Base-by-base conservation (phyloP, 345 rosid genomes). In the Citrus unshiu region DNA sequence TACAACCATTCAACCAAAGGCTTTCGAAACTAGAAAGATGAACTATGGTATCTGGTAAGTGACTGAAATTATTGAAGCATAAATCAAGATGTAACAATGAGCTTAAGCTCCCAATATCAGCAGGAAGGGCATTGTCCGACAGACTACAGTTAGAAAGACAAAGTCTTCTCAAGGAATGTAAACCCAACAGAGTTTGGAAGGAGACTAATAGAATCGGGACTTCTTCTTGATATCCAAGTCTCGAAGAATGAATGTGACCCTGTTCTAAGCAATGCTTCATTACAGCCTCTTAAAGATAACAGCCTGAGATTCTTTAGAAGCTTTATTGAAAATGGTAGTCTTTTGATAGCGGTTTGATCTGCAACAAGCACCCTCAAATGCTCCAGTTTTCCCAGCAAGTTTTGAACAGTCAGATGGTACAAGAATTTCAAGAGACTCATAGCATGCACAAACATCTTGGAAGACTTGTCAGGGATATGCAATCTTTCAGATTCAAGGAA, bases 91-190 rank as follows among this genome's bases (percentile, higher is more conserved):
- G 16, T 51, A 9, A 22, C 24, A 77, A 58, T 9, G 79, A 35
- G 21, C 40, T 43, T 64, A 73, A 65, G 66, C 70, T 66, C 64
- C 76, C 24, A 19, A 79, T 21, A 16, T 67, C 68, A 10, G 63
- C 40, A 0, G 74, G 80, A 32, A 78, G 57, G 37, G 72, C 46
- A 39, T 39, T 75, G 40, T 79, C 77, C 2, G 79, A 69, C 12
- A 75, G 56, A 39, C 70, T 75, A 81, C 82, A 75, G 39, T 73
- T 40, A 7, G 72, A 78, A 72, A 83, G 75, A 66, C 73, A 62
- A 10, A 81, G 70, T 3, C 32, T n/a, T 66, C 30, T 66, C 46
- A 83, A 54, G 25, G 77, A 81, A 25, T 24, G 22, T n/a, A 80
- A 56, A 58, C 68, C 69, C 4, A 66, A 79, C 49, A 78, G 40